Conservation (phyloP, 495 filamentous ascomycete species). For the Penicillium cinerascens region DNA sequence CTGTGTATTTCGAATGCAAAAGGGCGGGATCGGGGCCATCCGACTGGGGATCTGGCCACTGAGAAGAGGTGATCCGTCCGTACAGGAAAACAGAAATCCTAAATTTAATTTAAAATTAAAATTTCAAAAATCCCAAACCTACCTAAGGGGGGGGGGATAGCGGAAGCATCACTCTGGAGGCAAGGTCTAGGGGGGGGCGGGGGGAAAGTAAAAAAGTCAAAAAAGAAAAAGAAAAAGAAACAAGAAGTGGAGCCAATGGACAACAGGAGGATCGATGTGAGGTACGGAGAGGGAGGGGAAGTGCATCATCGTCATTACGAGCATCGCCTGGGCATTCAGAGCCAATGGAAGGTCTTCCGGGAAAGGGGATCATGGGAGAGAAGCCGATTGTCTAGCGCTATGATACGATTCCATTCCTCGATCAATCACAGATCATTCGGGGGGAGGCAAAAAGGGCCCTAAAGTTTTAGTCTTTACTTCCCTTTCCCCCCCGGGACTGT, state of each 20-base stretch:
- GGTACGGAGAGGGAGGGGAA: not conserved
- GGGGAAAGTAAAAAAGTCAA: not conserved
- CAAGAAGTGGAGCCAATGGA: conserved; percentile 29
- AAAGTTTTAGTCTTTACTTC: not conserved
- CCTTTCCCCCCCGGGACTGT: not conserved
- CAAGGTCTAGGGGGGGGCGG: conserved; percentile 3
- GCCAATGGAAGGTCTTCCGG: conserved; percentile 12
- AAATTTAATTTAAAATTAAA: conserved; percentile 13
- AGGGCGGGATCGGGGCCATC: conserved; percentile 29
- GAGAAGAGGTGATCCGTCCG: conserved; percentile 15
- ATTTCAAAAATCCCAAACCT: not conserved
- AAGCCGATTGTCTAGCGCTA: conserved; percentile 15
- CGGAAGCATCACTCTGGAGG: conserved; percentile 23
- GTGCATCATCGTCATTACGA: conserved; percentile 11
- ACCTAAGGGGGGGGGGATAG: conserved; percentile 7
- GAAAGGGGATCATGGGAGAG: conserved; percentile 11
- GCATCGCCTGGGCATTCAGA: not conserved
- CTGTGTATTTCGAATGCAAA: conserved; percentile 20
- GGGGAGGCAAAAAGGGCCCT: not conserved
- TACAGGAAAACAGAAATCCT: not conserved
- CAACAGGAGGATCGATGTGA: conserved; percentile 7
- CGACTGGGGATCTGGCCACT: conserved; percentile 21
- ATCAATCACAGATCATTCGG: conserved; percentile 19
- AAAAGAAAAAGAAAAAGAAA: not conserved
- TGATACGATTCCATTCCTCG: conserved; percentile 7